Percentiles rank a stretch among this genome's conserved stretches.
Evolutionary conservation across 192 early-diverging fungal species (phyloP).

Genomic region (Coemansia sp.): DNA sequence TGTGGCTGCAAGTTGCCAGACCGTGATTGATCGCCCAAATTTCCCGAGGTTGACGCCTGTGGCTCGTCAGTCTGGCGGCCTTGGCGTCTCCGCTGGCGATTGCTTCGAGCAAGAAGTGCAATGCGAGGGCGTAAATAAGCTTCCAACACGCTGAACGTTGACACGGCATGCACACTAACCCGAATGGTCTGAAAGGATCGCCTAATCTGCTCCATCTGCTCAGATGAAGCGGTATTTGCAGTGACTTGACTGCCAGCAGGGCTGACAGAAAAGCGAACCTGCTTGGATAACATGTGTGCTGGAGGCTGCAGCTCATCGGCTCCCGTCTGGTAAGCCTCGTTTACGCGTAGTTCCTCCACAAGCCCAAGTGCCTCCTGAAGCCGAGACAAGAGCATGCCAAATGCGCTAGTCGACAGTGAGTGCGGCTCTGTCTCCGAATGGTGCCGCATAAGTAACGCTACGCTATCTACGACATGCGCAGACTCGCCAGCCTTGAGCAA

Average conservation of each 20-base stretch:
- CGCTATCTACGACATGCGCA: too few relatives aligned
- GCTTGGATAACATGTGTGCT: slow-evolving; percentile 70
- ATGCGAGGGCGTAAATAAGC: slow-evolving; percentile 73
- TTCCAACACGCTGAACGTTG: slow-evolving; percentile 76
- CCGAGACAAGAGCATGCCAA: slow-evolving; percentile 59
- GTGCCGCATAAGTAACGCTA: background rate
- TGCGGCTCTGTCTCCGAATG: background rate
- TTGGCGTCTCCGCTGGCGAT: background rate
- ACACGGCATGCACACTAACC: slow-evolving; percentile 83
- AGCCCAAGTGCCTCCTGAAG: slow-evolving; percentile 73
- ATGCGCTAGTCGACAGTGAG: slow-evolving; percentile 23
- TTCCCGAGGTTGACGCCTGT: background rate
- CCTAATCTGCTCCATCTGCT: slow-evolving; percentile 19
- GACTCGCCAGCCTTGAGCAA: too few relatives aligned
- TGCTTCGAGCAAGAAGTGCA: slow-evolving; percentile 22
- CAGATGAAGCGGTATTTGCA: slow-evolving; percentile 20
- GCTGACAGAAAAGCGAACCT: slow-evolving; percentile 66
- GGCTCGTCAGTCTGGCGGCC: background rate
- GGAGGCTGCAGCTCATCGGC: slow-evolving; percentile 48
- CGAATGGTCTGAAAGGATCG: slow-evolving; percentile 51
- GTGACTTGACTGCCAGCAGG: slow-evolving; percentile 47
- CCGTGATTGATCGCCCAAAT: background rate
- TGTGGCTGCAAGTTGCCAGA: slow-evolving; percentile 6
- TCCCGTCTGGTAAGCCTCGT: slow-evolving; percentile 57
- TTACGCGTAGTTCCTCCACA: slow-evolving; percentile 61